These are phyloP conservation scores for Diaporthe velutina DNA, from an alignment of 2,329 filamentous ascomycete species.

Conservation along the genomic window DNA sequence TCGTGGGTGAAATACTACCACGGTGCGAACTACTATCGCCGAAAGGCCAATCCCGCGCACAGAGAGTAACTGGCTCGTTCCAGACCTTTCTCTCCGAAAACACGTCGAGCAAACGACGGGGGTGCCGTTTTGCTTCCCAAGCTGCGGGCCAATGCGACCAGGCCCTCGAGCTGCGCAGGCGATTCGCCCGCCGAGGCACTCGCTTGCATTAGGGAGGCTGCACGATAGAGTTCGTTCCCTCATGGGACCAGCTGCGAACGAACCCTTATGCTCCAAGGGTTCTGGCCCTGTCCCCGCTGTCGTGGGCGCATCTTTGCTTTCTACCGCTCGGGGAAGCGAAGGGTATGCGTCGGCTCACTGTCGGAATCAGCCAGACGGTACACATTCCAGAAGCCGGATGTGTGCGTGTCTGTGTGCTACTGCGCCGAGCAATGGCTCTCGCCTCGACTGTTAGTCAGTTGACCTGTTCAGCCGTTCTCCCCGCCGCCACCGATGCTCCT, in stretches of 20 bases:
- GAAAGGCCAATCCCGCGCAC: slow-evolving; percentile 13
- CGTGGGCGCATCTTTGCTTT: background rate
- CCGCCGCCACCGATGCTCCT: background rate
- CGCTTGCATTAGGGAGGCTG: slow-evolving; percentile 35
- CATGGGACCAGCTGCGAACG: background rate
- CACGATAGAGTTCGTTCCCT: slow-evolving; percentile 27
- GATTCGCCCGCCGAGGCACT: slow-evolving; percentile 33
- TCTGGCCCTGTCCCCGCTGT: background rate
- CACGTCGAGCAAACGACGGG: background rate
- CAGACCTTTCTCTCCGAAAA: background rate
- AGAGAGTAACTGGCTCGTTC: background rate
- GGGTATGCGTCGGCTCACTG: background rate
- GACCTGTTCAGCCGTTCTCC: background rate
- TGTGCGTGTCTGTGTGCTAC: background rate
- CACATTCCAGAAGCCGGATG: background rate
- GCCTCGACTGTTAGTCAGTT: slow-evolving; percentile 4
- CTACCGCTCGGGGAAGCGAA: background rate
- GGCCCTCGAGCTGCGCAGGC: slow-evolving; percentile 26
- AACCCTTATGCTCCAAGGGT: slow-evolving; percentile 6
- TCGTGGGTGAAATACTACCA: background rate
- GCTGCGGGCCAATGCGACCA: slow-evolving; percentile 35
- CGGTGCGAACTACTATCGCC: background rate
- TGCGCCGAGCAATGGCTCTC: background rate
- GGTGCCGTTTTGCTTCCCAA: slow-evolving; percentile 1
- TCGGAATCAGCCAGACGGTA: background rate